phyloP scores from a whole-genome alignment of 495 filamentous ascomycete species.

The Xylaria intraflava region DNA sequence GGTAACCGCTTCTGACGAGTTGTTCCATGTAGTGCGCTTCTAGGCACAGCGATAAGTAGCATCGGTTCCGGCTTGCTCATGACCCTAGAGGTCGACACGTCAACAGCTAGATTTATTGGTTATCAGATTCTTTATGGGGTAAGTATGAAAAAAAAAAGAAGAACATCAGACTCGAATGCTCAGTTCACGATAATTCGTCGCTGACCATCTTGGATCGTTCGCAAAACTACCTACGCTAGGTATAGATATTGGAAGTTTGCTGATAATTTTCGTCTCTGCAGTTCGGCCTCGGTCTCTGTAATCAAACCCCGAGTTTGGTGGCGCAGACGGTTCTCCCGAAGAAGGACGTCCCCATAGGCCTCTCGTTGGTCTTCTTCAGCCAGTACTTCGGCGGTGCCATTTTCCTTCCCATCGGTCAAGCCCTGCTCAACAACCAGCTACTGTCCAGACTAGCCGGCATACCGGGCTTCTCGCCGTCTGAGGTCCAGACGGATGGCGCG shows the following conservation, averaged over 20 bases:
- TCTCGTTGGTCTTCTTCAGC: slow-evolving; percentile 54
- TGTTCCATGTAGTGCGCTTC: slow-evolving; percentile 32
- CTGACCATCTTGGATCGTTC: no score
- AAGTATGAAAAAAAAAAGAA: no score
- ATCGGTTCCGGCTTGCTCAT: slow-evolving; percentile 59
- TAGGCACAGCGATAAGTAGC: slow-evolving; percentile 46
- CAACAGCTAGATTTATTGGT: slow-evolving; percentile 54
- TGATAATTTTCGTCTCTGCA: background rate
- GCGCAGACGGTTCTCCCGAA: slow-evolving; percentile 43
- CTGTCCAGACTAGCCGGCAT: slow-evolving; percentile 35
- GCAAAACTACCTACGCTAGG: no score
- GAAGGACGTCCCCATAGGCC: slow-evolving; percentile 53
- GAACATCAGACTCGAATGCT: slow-evolving; percentile 26
- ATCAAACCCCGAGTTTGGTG: slow-evolving; percentile 33
- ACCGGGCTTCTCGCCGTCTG: slow-evolving; percentile 40
- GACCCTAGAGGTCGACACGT: slow-evolving; percentile 48
- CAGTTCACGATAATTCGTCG: slow-evolving; percentile 11
- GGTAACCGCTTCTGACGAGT: background rate
- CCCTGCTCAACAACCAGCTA: slow-evolving; percentile 53
- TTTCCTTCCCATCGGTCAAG: slow-evolving; percentile 55
- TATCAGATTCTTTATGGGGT: slow-evolving; percentile 60
- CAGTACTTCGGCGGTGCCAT: slow-evolving; percentile 58
- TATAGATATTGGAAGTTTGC: no score
- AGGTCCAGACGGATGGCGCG: slow-evolving; percentile 54
- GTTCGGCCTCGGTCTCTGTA: slow-evolving; percentile 35